phyloP scores from a whole-genome alignment of 441 rosid genomes.

The Gossypium gossypioides region DNA sequence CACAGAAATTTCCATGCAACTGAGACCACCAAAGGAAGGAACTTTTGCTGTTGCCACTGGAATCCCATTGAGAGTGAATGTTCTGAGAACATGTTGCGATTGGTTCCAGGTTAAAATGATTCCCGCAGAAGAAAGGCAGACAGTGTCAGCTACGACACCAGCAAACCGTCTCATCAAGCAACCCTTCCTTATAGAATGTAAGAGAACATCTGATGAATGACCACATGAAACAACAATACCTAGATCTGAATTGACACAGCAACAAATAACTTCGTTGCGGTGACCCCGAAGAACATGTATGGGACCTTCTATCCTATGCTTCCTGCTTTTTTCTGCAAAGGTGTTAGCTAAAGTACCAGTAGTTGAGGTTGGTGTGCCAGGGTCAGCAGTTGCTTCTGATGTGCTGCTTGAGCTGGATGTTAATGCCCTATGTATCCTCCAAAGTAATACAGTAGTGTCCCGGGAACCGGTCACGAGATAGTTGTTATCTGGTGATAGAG shows the following conservation, averaged over 20 bases:
- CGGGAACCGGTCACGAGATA: constrained; percentile 88
- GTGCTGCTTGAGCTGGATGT: constrained; percentile 40
- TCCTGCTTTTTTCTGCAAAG: constrained; percentile 52
- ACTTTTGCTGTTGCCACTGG: constrained; percentile 52
- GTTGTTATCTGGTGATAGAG: constrained; percentile 74
- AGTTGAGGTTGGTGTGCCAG: constrained; percentile 36
- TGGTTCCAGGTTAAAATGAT: constrained; percentile 73
- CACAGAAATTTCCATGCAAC: constrained; percentile 77
- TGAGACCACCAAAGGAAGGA: constrained; percentile 51
- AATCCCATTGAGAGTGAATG: constrained; percentile 68
- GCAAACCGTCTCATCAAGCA: constrained; percentile 72
- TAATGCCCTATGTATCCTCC: constrained; percentile 68
- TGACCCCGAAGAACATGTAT: constrained; percentile 89
- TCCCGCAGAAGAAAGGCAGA: constrained; percentile 77
- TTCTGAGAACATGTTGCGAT: constrained; percentile 43
- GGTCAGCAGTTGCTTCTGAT: constrained; percentile 42
- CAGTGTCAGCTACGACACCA: constrained; percentile 65
- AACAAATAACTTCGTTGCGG: constrained; percentile 51
- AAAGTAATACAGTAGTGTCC: constrained; percentile 75
- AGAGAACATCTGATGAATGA: constrained; percentile 50
- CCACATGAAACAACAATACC: constrained; percentile 81
- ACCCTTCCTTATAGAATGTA: constrained; percentile 82
- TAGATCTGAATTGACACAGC: constrained; percentile 82
- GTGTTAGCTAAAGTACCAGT: constrained; percentile 30
- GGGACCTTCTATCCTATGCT: constrained; percentile 74